These are phyloP conservation scores for Populus deltoides DNA, from an alignment of 345 rosid genomes.

Conservation along the genomic window DNA sequence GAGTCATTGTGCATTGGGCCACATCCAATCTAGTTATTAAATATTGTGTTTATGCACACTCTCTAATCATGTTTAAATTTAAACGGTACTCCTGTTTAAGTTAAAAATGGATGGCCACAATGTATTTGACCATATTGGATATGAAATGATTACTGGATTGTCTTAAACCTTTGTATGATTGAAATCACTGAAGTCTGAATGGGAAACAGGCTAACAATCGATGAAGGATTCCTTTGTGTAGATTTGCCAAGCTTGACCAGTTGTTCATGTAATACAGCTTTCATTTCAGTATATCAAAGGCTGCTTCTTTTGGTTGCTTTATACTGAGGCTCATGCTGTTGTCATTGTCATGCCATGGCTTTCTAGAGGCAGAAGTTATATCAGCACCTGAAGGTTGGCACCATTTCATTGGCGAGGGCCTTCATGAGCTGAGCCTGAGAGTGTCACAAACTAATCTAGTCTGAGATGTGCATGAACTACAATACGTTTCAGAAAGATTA, in stretches of 20 bases:
- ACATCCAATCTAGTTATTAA: too few relatives aligned
- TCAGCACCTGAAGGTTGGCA: background rate
- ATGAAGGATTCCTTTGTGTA: background rate
- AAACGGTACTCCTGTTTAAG: too few relatives aligned
- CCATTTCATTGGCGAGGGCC: background rate
- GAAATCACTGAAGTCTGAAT: too few relatives aligned
- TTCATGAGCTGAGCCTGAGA: background rate
- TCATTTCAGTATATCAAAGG: background rate
- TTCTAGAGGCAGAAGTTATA: background rate
- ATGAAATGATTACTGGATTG: too few relatives aligned
- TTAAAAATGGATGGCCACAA: too few relatives aligned
- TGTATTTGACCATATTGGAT: too few relatives aligned
- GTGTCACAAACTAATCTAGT: background rate
- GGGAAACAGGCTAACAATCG: too few relatives aligned
- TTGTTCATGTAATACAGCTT: background rate
- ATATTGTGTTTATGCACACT: too few relatives aligned
- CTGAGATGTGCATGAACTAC: background rate
- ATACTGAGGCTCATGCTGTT: background rate
- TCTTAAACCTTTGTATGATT: too few relatives aligned
- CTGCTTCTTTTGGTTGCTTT: background rate
- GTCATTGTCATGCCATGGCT: background rate
- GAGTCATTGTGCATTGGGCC: too few relatives aligned
- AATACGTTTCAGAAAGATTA: background rate
- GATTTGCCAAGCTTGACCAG: background rate
- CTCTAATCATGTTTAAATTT: too few relatives aligned